phyloP scores from a whole-genome alignment of 495 filamentous ascomycete genomes.

The Lindgomyces ingoldianus region DNA sequence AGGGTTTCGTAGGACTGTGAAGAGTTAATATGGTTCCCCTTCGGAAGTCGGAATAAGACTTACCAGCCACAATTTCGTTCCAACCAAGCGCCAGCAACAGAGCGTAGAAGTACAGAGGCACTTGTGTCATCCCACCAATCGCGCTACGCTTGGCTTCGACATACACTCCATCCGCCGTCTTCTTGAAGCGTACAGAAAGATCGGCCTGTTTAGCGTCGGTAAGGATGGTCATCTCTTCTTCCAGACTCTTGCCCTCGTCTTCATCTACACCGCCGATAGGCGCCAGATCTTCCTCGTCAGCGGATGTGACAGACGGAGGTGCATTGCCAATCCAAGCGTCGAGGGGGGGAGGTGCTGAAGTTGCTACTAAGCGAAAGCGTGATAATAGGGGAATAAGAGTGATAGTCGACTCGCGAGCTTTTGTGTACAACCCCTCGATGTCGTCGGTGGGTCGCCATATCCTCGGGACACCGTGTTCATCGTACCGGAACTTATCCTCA shows the following conservation, averaged over 20 bases:
- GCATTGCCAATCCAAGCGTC: slow-evolving; percentile 77
- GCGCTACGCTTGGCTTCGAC: slow-evolving; percentile 96
- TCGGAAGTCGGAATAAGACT: no score
- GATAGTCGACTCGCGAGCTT: slow-evolving; percentile 85
- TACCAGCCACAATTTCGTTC: slow-evolving; percentile 94
- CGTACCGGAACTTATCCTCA: slow-evolving; percentile 98
- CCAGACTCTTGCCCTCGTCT: slow-evolving; percentile 86
- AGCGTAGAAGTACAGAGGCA: slow-evolving; percentile 92
- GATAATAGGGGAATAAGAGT: slow-evolving; percentile 86
- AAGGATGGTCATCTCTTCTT: slow-evolving; percentile 94
- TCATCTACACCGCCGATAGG: slow-evolving; percentile 91
- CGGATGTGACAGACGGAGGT: slow-evolving; percentile 71
- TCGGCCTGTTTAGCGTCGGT: slow-evolving; percentile 85
- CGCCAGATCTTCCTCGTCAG: slow-evolving; percentile 83
- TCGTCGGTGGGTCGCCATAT: slow-evolving; percentile 98
- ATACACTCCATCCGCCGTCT: slow-evolving; percentile 93
- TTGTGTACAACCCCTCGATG: slow-evolving; percentile 92
- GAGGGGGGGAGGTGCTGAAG: slow-evolving; percentile 73
- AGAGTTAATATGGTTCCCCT: no score
- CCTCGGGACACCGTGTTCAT: slow-evolving; percentile 87
- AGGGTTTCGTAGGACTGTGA: slow-evolving; percentile 88
- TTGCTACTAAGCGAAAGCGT: slow-evolving; percentile 72
- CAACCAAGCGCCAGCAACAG: slow-evolving; percentile 86
- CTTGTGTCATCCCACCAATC: slow-evolving; percentile 91
- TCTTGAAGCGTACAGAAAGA: slow-evolving; percentile 92